Evolutionary conservation across 345 rosid species (phyloP).

Genomic region (Syzygium grande): DNA sequence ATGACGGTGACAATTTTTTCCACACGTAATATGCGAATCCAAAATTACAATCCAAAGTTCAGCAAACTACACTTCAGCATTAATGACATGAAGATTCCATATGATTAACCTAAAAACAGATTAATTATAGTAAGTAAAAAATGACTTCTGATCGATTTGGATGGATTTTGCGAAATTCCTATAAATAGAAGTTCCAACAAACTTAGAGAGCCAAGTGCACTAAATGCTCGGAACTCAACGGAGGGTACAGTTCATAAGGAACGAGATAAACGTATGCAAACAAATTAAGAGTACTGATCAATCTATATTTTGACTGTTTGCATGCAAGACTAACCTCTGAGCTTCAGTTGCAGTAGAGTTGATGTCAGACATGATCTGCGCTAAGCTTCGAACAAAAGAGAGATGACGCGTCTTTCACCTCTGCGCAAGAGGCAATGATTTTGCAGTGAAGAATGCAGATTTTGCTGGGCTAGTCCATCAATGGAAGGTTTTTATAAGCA

Average conservation of each 20-base stretch:
- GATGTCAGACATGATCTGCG: neutral
- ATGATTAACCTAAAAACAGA: neutral
- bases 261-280: rapidly evolving
- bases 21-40: no score
- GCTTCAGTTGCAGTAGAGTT: rapidly evolving
- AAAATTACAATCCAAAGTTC: no score
- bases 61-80: no score
- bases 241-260: neutral
- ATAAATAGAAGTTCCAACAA: neutral
- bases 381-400: neutral
- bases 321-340: neutral
- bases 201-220: neutral
- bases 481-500: neutral
- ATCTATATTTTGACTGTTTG: no score
- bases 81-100: neutral
- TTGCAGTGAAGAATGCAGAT: rapidly evolving
- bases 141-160: neutral
- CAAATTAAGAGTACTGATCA: neutral
- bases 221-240: rapidly evolving
- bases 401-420: neutral
- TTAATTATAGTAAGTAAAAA: neutral
- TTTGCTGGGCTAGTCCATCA: neutral
- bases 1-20: no score
- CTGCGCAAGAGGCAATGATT: neutral
- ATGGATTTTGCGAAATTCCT: neutral